phyloP scores from a whole-genome alignment of 805 yeast species.

The Blastobotrys americana region DNA sequence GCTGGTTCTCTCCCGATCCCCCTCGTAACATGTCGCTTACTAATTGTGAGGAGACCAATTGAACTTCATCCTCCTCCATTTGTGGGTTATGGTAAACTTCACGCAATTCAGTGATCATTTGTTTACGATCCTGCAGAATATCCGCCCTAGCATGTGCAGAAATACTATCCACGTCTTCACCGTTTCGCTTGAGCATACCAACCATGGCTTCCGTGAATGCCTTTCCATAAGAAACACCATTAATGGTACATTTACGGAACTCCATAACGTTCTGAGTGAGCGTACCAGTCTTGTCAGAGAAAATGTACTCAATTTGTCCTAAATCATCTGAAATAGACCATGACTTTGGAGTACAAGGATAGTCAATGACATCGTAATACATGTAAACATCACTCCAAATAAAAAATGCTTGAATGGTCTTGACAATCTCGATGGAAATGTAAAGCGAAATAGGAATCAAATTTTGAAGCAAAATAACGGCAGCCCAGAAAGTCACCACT shows the following conservation, averaged over 20 bases:
- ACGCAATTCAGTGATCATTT: constrained; percentile 43
- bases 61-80: constrained; percentile 41
- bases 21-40: constrained; percentile 44
- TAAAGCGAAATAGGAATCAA: constrained; percentile 75
- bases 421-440: constrained; percentile 71
- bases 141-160: constrained; percentile 34
- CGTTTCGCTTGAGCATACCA: constrained; percentile 60
- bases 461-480: constrained; percentile 65
- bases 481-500: constrained; percentile 60
- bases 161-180: constrained; percentile 41
- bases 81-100: constrained; percentile 39
- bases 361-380: constrained; percentile 63
- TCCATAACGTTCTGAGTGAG: constrained; percentile 80
- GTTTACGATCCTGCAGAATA: constrained; percentile 38
- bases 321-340: constrained; percentile 81
- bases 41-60: constrained; percentile 55
- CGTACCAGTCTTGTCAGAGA: constrained; percentile 81
- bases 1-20: constrained; percentile 36
- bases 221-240: constrained; percentile 59
- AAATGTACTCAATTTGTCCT: constrained; percentile 76
- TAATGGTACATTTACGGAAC: constrained; percentile 66
- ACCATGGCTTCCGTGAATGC: constrained; percentile 76
- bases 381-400: constrained; percentile 62
- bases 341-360: constrained; percentile 72
- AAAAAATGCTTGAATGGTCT: constrained; percentile 68